phyloP scores from a whole-genome alignment of 257 asterid genomes.

The Nicotiana sylvestris region DNA sequence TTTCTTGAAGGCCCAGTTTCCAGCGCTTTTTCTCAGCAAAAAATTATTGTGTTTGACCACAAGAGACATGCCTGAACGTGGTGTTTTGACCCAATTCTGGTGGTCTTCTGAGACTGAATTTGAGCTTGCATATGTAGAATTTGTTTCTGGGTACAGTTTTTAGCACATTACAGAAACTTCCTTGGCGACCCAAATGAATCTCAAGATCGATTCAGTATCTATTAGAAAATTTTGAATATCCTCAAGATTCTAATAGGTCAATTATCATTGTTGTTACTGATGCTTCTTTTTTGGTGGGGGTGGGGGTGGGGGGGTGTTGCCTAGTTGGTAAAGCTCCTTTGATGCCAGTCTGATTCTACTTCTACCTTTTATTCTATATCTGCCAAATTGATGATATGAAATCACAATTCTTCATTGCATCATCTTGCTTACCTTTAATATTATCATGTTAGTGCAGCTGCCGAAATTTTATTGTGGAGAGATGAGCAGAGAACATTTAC shows the following conservation, averaged over 20 bases:
- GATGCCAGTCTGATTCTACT: not conserved
- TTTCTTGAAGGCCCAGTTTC: not conserved
- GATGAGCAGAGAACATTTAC: slow-evolving; percentile 72
- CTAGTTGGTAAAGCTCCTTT: not conserved
- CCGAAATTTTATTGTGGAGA: slow-evolving; percentile 93
- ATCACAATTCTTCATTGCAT: not conserved
- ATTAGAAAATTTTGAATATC: not conserved
- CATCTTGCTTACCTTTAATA: slow-evolving; percentile 3
- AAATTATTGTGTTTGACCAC: not conserved
- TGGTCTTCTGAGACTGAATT: not conserved
- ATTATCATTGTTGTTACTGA: not conserved
- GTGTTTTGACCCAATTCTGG: not conserved
- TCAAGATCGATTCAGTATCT: not conserved
- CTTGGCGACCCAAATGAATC: not conserved
- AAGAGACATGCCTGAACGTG: not conserved
- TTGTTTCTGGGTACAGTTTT: slow-evolving; percentile 4
- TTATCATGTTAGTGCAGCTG: slow-evolving; percentile 54
- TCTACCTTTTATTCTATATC: not conserved
- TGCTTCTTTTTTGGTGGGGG: not conserved
- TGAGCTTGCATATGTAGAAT: not conserved
- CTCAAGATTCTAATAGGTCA: not conserved
- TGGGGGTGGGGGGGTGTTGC: not conserved
- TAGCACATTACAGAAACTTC: not conserved
- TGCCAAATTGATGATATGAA: not conserved
- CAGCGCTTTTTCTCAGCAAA: not conserved